Evolutionary conservation across 164 flowering plant genomes (phyloP).

Genomic region (Saururus chinensis): DNA sequence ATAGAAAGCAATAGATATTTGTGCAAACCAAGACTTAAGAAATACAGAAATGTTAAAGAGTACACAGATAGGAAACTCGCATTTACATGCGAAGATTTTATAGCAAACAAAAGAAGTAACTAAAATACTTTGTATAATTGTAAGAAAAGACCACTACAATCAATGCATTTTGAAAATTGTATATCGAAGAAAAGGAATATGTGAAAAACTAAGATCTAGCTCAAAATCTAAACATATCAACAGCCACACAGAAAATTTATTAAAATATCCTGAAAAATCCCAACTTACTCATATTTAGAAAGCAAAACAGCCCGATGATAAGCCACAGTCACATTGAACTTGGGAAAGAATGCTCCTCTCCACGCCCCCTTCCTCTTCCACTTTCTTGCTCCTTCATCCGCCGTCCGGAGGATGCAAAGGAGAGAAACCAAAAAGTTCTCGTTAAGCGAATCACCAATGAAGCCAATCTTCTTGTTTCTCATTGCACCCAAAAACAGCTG

Average conservation of each 20-base stretch:
- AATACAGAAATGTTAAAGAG: no score
- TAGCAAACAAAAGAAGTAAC: no score
- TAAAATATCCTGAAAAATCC: not conserved
- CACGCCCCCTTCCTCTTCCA: conserved; percentile 97
- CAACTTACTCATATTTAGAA: conserved; percentile 72
- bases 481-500: conserved; percentile 40
- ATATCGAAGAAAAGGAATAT: no score
- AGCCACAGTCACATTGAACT: conserved; percentile 80
- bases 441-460: conserved; percentile 90
- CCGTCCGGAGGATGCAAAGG: conserved; percentile 57
- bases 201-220: no score
- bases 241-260: not conserved
- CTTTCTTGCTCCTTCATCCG: conserved; percentile 61
- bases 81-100: no score
- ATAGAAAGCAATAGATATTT: no score
- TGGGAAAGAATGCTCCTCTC: conserved; percentile 91
- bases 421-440: conserved; percentile 77
- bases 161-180: no score
- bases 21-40: no score
- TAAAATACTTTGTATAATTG: no score
- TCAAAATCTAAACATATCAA: not conserved
- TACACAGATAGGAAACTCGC: no score
- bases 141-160: no score
- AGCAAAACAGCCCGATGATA: conserved; percentile 95
- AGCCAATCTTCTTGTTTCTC: conserved; percentile 72